Evolutionary conservation across 257 asterid species (phyloP), one percentile per base, ranked within the genome.

Genomic region (Nicotiana knightiana): DNA sequence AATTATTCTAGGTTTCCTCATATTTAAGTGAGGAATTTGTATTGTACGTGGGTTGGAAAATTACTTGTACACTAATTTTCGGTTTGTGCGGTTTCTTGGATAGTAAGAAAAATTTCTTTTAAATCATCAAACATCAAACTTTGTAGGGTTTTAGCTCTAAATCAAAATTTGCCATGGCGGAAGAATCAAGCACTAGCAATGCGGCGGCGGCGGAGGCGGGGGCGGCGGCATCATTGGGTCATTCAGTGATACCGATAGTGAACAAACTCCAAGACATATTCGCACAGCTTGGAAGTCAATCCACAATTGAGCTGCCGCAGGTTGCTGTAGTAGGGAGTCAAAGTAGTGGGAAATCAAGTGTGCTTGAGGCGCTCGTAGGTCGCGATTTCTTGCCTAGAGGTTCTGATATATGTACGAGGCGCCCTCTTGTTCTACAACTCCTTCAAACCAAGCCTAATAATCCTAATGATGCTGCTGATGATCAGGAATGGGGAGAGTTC

Each of bases 291-390:
- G 97, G 97, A 9, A 88, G 91, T 79, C 92, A 93, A 85, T 92
- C 97, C 13, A 88, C 88, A 32, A 89, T 96, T 87, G 97, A 96
- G 85, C 81, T 96, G 85, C 99, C 99, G 32, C 97, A 96, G 89
- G 99, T 96, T 89, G 97, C 95, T 59, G 99, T 96, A 24, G 95
- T 96, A 15, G 99, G 99, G 9, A 94, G 99, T 85, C 99, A 96
- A 90, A 96, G 99, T 89, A 96, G 99, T 73, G 99, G 99, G 1
- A 96, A 96, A 90, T 96, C 99, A 5, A 96, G 99, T 64, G 99
- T 96, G 57, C 86, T 96, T 90, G 99, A 96, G 89, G 93, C 99
- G 80, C 91, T 96, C 12, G 99, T 96, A 11, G 99, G 99, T 9
- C 97, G 99, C 4, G 99, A 96, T 87, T 96, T 96, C 85, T 89